Percentiles rank a stretch among this genome's conserved stretches.
These are phyloP conservation scores for Cucumis cinereus DNA, from an alignment of 306 rosid genomes.

Conservation along the genomic window DNA sequence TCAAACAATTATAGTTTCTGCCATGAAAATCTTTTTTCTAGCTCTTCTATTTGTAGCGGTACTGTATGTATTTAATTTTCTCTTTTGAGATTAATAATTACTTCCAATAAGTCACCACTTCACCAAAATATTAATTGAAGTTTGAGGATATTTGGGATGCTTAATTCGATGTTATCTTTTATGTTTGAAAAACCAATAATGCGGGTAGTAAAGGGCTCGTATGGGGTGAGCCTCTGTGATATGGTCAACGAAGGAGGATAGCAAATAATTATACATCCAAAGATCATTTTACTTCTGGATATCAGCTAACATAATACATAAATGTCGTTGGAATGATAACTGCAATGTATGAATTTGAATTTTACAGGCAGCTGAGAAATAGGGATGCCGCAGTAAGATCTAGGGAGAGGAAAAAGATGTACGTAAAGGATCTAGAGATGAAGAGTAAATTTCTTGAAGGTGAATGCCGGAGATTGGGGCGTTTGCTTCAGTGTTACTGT, in stretches of 20 bases:
- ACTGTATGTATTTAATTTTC: neutral
- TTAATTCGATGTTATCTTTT: neutral
- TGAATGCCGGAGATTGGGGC: constrained; percentile 76
- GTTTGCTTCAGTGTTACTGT: constrained; percentile 69
- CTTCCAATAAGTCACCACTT: neutral
- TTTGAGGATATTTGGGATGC: neutral
- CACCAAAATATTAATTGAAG: neutral
- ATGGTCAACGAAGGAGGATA: neutral
- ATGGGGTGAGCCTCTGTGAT: neutral
- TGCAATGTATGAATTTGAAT: neutral
- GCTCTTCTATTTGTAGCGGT: neutral
- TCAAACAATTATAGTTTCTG: neutral
- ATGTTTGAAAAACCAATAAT: neutral
- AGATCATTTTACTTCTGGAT: neutral
- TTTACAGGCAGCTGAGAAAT: constrained; percentile 79
- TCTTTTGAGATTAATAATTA: neutral
- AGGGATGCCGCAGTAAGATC: constrained; percentile 86
- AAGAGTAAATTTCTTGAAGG: constrained; percentile 76
- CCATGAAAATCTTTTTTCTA: neutral
- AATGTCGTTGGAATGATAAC: neutral
- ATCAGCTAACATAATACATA: neutral
- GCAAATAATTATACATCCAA: neutral
- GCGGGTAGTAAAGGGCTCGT: neutral
- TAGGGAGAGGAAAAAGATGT: constrained; percentile 73
- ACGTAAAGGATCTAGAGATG: constrained; percentile 62